phyloP scores from a whole-genome alignment of 306 rosid species.

The Coriaria nepalensis region DNA sequence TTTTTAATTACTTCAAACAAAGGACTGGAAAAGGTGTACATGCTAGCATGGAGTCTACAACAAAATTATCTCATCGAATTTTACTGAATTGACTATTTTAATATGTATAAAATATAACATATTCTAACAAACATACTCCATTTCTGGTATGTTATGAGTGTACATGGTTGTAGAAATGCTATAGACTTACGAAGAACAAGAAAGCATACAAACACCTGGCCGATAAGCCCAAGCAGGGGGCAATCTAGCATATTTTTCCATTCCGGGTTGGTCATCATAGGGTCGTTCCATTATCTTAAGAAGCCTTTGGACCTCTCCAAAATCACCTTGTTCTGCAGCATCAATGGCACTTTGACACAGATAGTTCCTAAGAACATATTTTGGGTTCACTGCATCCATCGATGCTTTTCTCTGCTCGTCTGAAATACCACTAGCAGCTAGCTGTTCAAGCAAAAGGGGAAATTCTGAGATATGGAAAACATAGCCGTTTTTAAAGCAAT shows the following conservation, averaged over 20 bases:
- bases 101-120: too few species aligned
- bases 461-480: neutral
- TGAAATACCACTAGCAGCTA: conserved; percentile 54
- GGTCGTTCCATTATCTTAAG: conserved; percentile 83
- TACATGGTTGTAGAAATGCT: conserved; percentile 1
- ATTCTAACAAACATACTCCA: too few species aligned
- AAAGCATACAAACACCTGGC: conserved; percentile 97
- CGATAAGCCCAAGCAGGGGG: conserved; percentile 99
- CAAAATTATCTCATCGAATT: too few species aligned
- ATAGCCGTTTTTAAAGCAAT: neutral
- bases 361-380: conserved; percentile 78
- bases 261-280: conserved; percentile 90
- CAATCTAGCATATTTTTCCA: conserved; percentile 95
- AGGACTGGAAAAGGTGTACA: too few species aligned
- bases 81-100: too few species aligned
- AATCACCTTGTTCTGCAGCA: conserved; percentile 91
- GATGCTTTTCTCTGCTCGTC: conserved; percentile 70
- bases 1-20: too few species aligned
- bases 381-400: conserved; percentile 83
- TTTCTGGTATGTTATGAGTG: too few species aligned
- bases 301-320: conserved; percentile 60
- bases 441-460: conserved; percentile 35
- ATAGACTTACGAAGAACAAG: conserved; percentile 75
- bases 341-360: conserved; percentile 95
- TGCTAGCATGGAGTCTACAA: too few species aligned